A percentile compares a stretch with the other conserved stretches of the same genome.
Conservation (phyloP, 139 green algal species). For the Chlorokybus atmophyticus region DNA sequence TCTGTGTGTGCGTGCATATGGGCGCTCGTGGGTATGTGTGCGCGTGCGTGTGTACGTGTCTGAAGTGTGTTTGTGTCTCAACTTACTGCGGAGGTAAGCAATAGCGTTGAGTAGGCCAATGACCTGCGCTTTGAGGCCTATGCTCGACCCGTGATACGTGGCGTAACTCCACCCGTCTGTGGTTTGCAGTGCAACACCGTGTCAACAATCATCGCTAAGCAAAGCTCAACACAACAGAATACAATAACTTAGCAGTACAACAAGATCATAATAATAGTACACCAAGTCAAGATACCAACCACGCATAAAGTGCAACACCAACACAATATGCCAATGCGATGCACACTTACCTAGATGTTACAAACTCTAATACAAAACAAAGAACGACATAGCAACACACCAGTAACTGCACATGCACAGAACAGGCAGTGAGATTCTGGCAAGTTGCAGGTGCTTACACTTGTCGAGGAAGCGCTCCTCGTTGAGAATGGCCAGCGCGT, state of each 20-base stretch:
- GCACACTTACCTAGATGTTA: too few species aligned
- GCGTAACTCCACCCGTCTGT: conserved; percentile 64
- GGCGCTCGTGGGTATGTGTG: too few species aligned
- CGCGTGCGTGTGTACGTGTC: neutral
- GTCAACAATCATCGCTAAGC: too few species aligned
- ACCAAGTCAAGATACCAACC: too few species aligned
- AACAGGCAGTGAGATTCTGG: neutral
- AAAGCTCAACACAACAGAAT: too few species aligned
- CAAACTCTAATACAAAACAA: conserved; percentile 24
- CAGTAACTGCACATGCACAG: neutral
- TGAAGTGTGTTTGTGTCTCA: neutral
- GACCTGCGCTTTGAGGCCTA: conserved; percentile 59
- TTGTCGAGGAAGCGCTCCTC: conserved; percentile 80
- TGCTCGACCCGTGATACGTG: neutral
- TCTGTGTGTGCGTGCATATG: too few species aligned
- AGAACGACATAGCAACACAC: neutral
- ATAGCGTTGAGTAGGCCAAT: conserved; percentile 73
- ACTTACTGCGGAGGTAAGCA: conserved; percentile 62
- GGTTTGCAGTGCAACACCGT: too few species aligned
- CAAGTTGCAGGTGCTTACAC: conserved; percentile 10
- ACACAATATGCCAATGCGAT: too few species aligned
- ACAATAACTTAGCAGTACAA: too few species aligned
- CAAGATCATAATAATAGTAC: too few species aligned
- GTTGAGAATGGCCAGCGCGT: conserved; percentile 74
- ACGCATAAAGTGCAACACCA: too few species aligned